Evolutionary conservation across 2,329 filamentous ascomycete genomes (phyloP), one percentile per base, ranked within the genome.

Genomic region (Penicillium palitans): DNA sequence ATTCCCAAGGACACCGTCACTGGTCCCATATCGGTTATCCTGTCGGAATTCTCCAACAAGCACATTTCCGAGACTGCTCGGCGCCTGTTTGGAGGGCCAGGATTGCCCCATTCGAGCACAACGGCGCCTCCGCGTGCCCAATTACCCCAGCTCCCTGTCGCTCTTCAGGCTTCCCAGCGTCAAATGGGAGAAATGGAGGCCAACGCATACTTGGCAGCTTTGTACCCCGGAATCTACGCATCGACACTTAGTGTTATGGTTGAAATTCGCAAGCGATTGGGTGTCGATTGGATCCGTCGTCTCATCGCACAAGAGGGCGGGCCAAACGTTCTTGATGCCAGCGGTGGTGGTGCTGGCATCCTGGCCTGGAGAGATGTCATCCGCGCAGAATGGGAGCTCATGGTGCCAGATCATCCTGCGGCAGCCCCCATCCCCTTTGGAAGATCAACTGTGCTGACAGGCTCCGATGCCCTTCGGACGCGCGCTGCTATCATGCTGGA

Each of bases 371-470:
- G 85, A 65, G 87, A 93, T 64, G 81, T 98, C 10, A 67, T 96
- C 15, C 82, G 87, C 61, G 89, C 93, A 0, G 93, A 98, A 71
- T 96, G 90, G 88, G 86, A 90, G 53, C 71, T 88, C 0, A 83
- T 93, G 76, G 83, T 76, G 51, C 71, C 75, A n/a, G 71, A 74
- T 46, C 70, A 73, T 25, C 69, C 74, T 4, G 72, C 76, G 29
- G 74, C 72, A 13, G 79, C 76, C 1, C 70, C 75, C 0, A 72
- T 79, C 6, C 72, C 74, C 25, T 68, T 80, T 3, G 90, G 91
- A 1, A 91, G 89, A 72, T 89, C 90, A 54, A 93, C 91, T 0
- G 92, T 96, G 1, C 78, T 98, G 3, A 86, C 90, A 2, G 91
- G 87, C 0, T 90, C 91, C 0, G 85, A 91, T 61, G 79, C 86